phyloP scores from a whole-genome alignment of 768 basidiomycete species.

The Auricularia heimuer region DNA sequence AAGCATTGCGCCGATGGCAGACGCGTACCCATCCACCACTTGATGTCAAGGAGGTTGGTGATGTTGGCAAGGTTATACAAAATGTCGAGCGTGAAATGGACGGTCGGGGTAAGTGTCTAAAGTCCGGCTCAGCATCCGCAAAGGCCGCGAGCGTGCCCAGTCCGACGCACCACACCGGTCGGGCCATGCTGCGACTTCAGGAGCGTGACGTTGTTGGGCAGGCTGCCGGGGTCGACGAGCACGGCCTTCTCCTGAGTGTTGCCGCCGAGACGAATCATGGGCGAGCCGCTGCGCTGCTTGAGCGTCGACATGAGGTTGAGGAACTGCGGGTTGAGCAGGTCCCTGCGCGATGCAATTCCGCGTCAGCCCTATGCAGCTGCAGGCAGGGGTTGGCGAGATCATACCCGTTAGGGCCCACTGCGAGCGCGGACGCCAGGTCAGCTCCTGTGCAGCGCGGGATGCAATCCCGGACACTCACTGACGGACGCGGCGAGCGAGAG shows the following conservation, averaged over 20 bases:
- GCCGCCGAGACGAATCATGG: conserved; percentile 38
- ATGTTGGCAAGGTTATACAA: conserved; percentile 58
- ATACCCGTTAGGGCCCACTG: conserved; percentile 12
- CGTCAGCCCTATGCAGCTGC: not conserved
- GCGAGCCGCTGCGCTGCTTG: conserved; percentile 30
- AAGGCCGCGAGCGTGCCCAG: not conserved
- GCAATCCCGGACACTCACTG: conserved; percentile 21
- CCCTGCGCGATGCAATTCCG: conserved; percentile 17
- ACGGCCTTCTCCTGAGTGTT: conserved; percentile 39
- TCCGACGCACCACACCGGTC: conserved; percentile 9
- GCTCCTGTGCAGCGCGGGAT: not conserved
- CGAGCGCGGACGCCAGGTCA: not conserved
- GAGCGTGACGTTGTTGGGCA: conserved; percentile 19
- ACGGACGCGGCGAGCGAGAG: conserved; percentile 50
- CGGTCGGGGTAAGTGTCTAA: conserved; percentile 60
- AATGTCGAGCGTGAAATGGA: conserved; percentile 54
- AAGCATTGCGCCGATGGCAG: conserved; percentile 5
- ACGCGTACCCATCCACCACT: conserved; percentile 49
- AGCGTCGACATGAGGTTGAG: conserved; percentile 39
- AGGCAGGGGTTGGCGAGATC: not conserved
- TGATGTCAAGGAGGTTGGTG: conserved; percentile 44
- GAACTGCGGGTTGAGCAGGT: conserved; percentile 29
- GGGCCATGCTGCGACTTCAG: conserved; percentile 20
- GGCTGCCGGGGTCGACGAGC: conserved; percentile 17
- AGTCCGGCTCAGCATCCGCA: conserved; percentile 26